Evolutionary conservation across 1,139 yeast genomes (phyloP), one percentile per base, ranked within the genome.

Genomic region (Blastobotrys ciferrii): DNA sequence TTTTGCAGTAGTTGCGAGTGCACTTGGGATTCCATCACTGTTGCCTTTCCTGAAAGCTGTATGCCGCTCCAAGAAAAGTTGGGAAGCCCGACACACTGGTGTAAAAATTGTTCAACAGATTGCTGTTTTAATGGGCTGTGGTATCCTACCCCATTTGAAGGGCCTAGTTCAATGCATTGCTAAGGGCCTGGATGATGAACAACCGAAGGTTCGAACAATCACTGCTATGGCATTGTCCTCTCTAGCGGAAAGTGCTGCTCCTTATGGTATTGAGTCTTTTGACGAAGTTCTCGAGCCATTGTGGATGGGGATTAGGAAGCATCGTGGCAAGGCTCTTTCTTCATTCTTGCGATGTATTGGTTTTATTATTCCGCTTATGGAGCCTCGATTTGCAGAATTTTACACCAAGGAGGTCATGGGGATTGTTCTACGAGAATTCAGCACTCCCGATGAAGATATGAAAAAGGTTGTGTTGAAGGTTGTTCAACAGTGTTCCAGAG

Each of bases 61-160:
- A 1, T 82, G 94, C 48, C 76, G 76, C 48, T 85, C 96, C 0
- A 83, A 81, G 59, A 86, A 84, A 61, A 80, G 82, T 48, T 85
- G 95, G 94, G 80, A 80, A 58, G 91, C 95, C 0, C 79, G 95
- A 43, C 95, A 87, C 56, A 87, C 96, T 0, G 98, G 97, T 52
- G 77, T 83, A 14, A 84, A 81, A 58, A 80, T 82, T 14, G 75
- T 89, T 15, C 95, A 87, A 60, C 95, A 87, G 59, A 74, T 88
- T 36, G 84, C 95, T 12, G 66, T 79, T 1, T 63, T 83, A 23
- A 67, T 82, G 57, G 96, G 96, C 0, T 77, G 84, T 19, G 88
- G 91, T 1, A 76, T 89, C 0, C 67, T 91, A 36, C 97, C 98
- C 0, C 82, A 84, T 58, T 67, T 91, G 44, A 71, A 78, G 13